Conservation (phyloP, 1,284 basidiomycete genomes). For the Tausonia pullulans region DNA sequence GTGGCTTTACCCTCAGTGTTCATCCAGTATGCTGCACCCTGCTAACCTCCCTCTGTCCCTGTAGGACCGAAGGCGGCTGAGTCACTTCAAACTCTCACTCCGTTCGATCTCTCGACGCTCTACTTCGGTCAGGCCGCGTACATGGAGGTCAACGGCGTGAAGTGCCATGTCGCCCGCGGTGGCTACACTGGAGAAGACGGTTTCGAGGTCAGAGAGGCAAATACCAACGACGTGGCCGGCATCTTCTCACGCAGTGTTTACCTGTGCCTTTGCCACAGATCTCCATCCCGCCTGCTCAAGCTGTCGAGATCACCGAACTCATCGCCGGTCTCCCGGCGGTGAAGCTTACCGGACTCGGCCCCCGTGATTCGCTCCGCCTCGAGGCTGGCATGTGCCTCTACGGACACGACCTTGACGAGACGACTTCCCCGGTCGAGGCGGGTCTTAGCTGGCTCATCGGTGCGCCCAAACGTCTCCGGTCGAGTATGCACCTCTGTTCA, state of each 20-base stretch:
- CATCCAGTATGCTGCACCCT: not conserved
- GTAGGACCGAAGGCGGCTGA: conserved; percentile 69
- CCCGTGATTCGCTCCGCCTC: conserved; percentile 81
- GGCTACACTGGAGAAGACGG: conserved; percentile 99
- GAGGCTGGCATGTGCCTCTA: conserved; percentile 99
- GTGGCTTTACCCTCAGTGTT: conserved; percentile 16
- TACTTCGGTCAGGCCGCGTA: conserved; percentile 72
- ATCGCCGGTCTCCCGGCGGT: conserved; percentile 52
- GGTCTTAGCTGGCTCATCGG: conserved; percentile 88
- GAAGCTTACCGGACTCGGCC: conserved; percentile 79
- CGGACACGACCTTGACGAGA: conserved; percentile 85
- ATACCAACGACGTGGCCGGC: no score
- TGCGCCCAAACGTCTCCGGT: conserved; percentile 29
- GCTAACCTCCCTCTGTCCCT: not conserved
- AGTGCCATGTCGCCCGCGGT: conserved; percentile 80
- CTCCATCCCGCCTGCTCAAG: conserved; percentile 71
- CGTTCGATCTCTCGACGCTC: conserved; percentile 57
- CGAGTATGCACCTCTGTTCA: no score
- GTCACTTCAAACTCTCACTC: conserved; percentile 61
- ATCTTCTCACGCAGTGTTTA: conserved; percentile 17
- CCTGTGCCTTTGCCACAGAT: conserved; percentile 44
- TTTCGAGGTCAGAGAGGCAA: conserved; percentile 55
- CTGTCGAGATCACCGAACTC: conserved; percentile 58
- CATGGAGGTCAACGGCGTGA: conserved; percentile 50
- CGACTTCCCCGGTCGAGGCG: conserved; percentile 76